Conservation (phyloP, 768 basidiomycete species). For the Termitomyces heimii region DNA sequence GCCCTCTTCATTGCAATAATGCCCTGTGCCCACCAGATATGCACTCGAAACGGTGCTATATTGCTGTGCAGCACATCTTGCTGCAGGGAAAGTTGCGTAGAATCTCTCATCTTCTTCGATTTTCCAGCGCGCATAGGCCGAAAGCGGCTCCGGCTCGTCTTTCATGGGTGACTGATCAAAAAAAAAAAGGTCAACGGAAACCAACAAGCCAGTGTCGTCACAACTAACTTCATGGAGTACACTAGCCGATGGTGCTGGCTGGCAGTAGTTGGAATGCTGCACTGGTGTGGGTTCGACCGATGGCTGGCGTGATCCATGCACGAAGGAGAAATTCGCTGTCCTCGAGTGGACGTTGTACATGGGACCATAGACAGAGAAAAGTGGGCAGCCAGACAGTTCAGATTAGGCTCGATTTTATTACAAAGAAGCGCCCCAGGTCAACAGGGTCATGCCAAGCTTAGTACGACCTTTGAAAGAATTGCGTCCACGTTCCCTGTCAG, state of each 20-base stretch:
- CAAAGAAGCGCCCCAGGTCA: slow-evolving; percentile 6
- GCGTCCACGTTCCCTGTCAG: slow-evolving; percentile 15
- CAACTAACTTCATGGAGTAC: slow-evolving; percentile 4
- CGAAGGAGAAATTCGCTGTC: background rate
- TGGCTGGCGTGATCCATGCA: background rate
- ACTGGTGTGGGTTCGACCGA: slow-evolving; percentile 1
- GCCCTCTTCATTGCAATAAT: slow-evolving; percentile 7
- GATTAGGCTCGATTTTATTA: slow-evolving; percentile 9
- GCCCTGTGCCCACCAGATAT: slow-evolving; percentile 12
- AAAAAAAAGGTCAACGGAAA: slow-evolving; percentile 1
- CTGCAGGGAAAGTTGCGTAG: slow-evolving; percentile 32
- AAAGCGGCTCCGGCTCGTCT: slow-evolving; percentile 9
- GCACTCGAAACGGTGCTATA: slow-evolving; percentile 9
- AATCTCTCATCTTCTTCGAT: slow-evolving; percentile 32
- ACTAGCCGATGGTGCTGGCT: slow-evolving; percentile 2
- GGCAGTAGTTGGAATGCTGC: background rate
- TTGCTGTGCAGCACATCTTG: slow-evolving; percentile 17
- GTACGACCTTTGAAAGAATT: slow-evolving; percentile 11
- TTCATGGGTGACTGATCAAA: slow-evolving; percentile 7
- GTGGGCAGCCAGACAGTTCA: slow-evolving; percentile 6
- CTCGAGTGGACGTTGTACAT: slow-evolving; percentile 5
- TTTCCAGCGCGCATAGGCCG: slow-evolving; percentile 27
- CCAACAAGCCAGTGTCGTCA: background rate
- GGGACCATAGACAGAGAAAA: background rate
- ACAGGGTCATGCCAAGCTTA: slow-evolving; percentile 9